Evolutionary conservation across 352 stramenopile genomes (phyloP).

Genomic region (Globisporangium polare): DNA sequence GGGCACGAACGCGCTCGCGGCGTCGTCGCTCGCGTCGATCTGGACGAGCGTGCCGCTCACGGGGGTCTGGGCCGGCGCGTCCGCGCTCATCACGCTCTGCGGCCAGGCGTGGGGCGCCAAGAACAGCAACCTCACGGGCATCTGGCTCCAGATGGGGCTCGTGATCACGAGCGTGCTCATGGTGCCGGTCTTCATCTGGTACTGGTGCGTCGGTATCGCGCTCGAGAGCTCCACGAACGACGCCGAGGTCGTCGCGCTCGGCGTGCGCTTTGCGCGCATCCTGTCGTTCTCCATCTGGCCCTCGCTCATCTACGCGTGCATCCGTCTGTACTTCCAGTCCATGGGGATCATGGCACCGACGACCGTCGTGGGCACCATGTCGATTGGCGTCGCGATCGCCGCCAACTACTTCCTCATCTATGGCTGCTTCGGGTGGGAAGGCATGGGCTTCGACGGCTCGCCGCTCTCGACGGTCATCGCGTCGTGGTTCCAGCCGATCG

Average conservation of each 20-base stretch:
- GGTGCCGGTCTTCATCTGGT: slow-evolving; percentile 36
- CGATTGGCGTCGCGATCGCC: slow-evolving; percentile 52
- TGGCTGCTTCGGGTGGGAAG: slow-evolving; percentile 44
- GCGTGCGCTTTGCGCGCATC: slow-evolving; percentile 70
- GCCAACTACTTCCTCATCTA: slow-evolving; percentile 73
- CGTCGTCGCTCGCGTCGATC: slow-evolving; percentile 67
- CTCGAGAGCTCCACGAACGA: slow-evolving; percentile 67
- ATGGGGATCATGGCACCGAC: slow-evolving; percentile 79
- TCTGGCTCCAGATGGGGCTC: slow-evolving; percentile 38
- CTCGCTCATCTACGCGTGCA: slow-evolving; percentile 69
- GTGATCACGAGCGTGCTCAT: slow-evolving; percentile 26
- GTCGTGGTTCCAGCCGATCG: slow-evolving; percentile 75
- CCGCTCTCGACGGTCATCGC: slow-evolving; percentile 72
- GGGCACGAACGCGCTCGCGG: slow-evolving; percentile 63
- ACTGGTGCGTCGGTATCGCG: slow-evolving; percentile 43
- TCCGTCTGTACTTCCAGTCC: slow-evolving; percentile 80
- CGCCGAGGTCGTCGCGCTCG: slow-evolving; percentile 56
- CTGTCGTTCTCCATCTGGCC: slow-evolving; percentile 77
- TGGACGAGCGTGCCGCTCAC: slow-evolving; percentile 73
- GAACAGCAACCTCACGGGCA: slow-evolving; percentile 31
- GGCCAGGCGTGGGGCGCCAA: slow-evolving; percentile 34
- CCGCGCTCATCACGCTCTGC: slow-evolving; percentile 56
- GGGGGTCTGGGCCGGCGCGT: slow-evolving; percentile 63
- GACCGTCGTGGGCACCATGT: slow-evolving; percentile 62
- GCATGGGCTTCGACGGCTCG: slow-evolving; percentile 75